Percentiles rank a stretch among this genome's conserved stretches.
Evolutionary conservation across 2,329 filamentous ascomycete species (phyloP).

Genomic region (Chaetomium olivaceum): DNA sequence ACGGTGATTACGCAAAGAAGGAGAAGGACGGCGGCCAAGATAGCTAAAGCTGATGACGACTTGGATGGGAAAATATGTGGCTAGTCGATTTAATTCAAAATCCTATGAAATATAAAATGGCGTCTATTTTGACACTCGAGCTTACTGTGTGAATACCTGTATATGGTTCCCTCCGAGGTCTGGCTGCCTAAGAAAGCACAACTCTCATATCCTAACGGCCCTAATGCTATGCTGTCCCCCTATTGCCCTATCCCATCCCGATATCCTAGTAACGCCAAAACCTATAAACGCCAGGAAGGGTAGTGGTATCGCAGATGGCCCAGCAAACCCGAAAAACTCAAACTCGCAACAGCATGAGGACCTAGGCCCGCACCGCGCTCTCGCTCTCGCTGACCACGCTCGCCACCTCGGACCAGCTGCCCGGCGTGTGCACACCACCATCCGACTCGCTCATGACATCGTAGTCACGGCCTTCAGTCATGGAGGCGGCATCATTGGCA

Average conservation of each 20-base stretch:
- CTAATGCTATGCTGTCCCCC: not conserved
- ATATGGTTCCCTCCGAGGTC: not conserved
- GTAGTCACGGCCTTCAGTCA: constrained; percentile 48
- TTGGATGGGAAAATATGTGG: not conserved
- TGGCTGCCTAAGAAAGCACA: not conserved
- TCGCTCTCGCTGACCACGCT: constrained; percentile 62
- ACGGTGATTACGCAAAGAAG: constrained; percentile 64
- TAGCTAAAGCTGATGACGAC: not conserved
- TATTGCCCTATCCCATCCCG: constrained; percentile 3
- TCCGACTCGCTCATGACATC: constrained; percentile 60
- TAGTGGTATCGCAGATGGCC: constrained; percentile 1
- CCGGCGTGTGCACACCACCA: constrained; percentile 57
- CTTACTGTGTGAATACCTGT: not conserved
- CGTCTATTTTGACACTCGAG: not conserved
- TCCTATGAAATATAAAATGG: not conserved
- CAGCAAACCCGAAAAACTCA: not conserved
- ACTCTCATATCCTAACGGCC: not conserved
- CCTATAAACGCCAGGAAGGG: not conserved
- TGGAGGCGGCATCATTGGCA: constrained; percentile 42
- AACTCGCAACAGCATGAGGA: not conserved
- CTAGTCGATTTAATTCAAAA: not conserved
- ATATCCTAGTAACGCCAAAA: not conserved
- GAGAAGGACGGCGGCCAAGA: constrained; percentile 9
- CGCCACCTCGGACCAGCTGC: constrained; percentile 66
- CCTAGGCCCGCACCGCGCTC: constrained; percentile 39